A percentile compares a stretch with the other conserved stretches of the same genome.
Conservation (phyloP, 768 basidiomycete species). For the Termitomyces titanicus region DNA sequence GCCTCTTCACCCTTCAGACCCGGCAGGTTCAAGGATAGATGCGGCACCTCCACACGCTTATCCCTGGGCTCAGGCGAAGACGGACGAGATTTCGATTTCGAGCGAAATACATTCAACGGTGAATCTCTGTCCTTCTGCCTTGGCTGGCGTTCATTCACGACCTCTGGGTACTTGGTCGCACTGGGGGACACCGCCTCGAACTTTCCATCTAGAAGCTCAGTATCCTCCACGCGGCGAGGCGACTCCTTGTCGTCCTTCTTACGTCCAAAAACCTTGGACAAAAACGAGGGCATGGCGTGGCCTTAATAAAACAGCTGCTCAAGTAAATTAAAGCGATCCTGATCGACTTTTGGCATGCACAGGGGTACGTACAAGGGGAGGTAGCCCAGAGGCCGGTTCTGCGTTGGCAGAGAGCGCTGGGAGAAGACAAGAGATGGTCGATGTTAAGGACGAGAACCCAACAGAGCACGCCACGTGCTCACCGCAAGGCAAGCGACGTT, state of each 20-base stretch:
- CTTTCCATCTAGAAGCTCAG: constrained; percentile 64
- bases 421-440: constrained; percentile 7
- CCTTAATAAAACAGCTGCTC: constrained; percentile 19
- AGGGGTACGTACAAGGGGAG: constrained; percentile 8
- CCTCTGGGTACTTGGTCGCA: constrained; percentile 36
- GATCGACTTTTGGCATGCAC: not conserved
- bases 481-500: constrained; percentile 11
- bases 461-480: constrained; percentile 13
- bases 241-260: constrained; percentile 58
- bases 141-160: constrained; percentile 23
- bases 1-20: constrained; percentile 44
- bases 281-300: constrained; percentile 60
- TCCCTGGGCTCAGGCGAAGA: constrained; percentile 30
- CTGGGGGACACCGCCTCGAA: constrained; percentile 67
- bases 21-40: constrained; percentile 62
- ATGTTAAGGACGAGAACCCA: constrained; percentile 8
- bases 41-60: constrained; percentile 41
- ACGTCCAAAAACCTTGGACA: constrained; percentile 76
- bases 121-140: constrained; percentile 41
- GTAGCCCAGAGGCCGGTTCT: constrained; percentile 11
- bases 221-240: constrained; percentile 28
- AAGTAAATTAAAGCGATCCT: constrained; percentile 1
- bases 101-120: constrained; percentile 47
- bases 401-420: constrained; percentile 8
- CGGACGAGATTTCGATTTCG: constrained; percentile 44